Evolutionary conservation across 2,329 filamentous ascomycete species (phyloP).

Genomic region (Fusarium anthophilum): DNA sequence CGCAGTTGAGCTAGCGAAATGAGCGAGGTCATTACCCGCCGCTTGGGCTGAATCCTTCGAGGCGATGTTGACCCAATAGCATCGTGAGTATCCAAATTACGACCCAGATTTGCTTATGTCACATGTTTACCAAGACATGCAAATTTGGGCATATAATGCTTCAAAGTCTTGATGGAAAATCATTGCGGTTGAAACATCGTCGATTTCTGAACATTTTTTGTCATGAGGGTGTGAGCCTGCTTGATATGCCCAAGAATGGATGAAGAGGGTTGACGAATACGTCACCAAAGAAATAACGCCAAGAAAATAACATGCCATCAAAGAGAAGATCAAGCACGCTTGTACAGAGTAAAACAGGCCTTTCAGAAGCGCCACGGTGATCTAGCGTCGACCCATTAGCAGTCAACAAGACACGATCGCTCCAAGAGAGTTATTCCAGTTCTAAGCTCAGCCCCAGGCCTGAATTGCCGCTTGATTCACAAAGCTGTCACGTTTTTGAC

Average conservation of each 20-base stretch:
- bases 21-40: background rate
- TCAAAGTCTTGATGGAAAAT: background rate
- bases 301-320: background rate
- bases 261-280: background rate
- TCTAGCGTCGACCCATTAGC: too few species aligned
- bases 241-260: background rate
- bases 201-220: background rate
- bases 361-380: background rate
- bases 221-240: background rate
- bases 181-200: rapidly evolving
- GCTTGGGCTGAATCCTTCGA: slow-evolving; percentile 3
- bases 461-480: too few species aligned
- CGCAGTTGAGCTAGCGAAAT: slow-evolving; percentile 3
- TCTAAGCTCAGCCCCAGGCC: background rate
- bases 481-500: background rate
- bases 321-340: background rate
- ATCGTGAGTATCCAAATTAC: background rate
- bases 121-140: background rate
- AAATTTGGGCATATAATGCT: background rate
- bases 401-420: too few species aligned
- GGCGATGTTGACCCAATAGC: background rate
- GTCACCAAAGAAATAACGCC: background rate
- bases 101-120: background rate
- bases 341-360: background rate
- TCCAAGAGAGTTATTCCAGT: background rate